Percentiles rank a stretch among this genome's conserved stretches.
phyloP scores from a whole-genome alignment of 2,329 filamentous ascomycete genomes.

The Fusarium chaquense region DNA sequence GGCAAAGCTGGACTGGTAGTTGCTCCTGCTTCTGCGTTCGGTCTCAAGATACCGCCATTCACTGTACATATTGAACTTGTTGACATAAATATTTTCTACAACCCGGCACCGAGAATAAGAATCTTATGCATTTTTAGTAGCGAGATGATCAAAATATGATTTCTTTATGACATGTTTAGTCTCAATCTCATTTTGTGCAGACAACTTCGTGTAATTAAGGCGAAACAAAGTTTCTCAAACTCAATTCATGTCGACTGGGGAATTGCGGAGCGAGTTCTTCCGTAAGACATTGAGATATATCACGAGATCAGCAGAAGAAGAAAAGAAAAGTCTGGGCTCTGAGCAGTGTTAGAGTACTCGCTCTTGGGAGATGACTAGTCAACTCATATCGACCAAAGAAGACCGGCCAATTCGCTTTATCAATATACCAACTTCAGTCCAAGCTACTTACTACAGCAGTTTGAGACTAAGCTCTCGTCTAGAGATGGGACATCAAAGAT shows the following conservation, averaged over 20 bases:
- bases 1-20: rapidly evolving
- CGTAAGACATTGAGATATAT: not conserved
- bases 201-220: not conserved
- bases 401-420: no score
- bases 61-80: not conserved
- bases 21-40: no score
- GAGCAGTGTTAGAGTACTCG: not conserved
- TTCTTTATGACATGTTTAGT: not conserved
- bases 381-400: no score
- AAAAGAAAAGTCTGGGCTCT: not conserved
- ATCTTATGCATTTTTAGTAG: not conserved
- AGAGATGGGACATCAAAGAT: not conserved
- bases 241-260: not conserved
- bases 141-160: not conserved
- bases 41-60: not conserved
- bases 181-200: not conserved
- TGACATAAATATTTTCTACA: not conserved
- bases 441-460: no score
- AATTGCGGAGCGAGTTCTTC: not conserved
- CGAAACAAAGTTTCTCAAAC: not conserved
- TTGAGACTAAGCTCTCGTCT: no score
- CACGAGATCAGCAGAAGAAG: no score
- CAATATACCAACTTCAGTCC: no score
- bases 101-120: not conserved
- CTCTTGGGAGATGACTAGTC: not conserved